Conservation (phyloP, 1,284 basidiomycete species). For the Tilletia caries region DNA sequence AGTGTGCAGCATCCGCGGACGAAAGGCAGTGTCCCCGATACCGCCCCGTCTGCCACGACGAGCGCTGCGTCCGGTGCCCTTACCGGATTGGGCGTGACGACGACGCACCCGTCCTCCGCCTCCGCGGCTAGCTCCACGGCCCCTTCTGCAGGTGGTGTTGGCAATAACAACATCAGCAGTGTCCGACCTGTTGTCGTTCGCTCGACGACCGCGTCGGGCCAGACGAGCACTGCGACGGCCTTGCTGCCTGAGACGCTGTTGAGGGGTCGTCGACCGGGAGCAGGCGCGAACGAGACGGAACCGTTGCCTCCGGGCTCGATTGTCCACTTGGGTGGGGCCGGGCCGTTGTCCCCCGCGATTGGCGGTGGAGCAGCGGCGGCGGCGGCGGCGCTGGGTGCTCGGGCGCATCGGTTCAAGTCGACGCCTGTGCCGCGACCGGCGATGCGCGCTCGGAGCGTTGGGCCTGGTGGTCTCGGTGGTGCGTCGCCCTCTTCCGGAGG, state of each 20-base stretch:
- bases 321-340: background rate
- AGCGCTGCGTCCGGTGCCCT: background rate
- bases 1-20: too few relatives aligned
- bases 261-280: background rate
- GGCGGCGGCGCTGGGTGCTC: background rate
- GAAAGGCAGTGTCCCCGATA: background rate
- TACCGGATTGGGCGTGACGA: background rate
- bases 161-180: too few relatives aligned
- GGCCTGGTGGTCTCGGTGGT: background rate
- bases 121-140: background rate
- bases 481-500: background rate
- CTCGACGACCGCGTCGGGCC: background rate
- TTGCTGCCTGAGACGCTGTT: background rate
- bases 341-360: background rate
- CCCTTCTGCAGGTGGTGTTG: background rate
- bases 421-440: background rate
- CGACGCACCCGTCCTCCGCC: background rate
- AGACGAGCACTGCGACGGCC: slow-evolving; percentile 7
- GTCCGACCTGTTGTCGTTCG: background rate
- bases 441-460: background rate
- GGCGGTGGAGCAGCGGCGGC: background rate
- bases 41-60: background rate
- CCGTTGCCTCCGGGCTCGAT: background rate
- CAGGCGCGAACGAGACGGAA: background rate
- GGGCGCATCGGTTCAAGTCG: background rate